Evolutionary conservation across 1,284 basidiomycete species (phyloP).

Genomic region (Austropuccinia psidii): DNA sequence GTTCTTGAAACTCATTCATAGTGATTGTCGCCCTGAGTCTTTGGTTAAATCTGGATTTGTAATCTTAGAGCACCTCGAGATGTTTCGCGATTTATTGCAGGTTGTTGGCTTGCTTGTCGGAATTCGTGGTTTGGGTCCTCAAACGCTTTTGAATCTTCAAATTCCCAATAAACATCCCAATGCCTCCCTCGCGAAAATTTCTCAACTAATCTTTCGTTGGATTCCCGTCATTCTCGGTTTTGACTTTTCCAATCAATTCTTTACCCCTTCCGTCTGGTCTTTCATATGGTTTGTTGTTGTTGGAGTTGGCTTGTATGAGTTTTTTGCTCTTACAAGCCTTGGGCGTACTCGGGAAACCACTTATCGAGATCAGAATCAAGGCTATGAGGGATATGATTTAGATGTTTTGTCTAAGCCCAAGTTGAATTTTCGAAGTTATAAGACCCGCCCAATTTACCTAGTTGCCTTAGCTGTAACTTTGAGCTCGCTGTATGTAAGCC

Average conservation of each 20-base stretch:
- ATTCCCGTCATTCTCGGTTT: conserved; percentile 41
- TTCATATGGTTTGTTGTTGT: too few species aligned
- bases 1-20: not conserved
- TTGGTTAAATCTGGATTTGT: not conserved
- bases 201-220: conserved; percentile 22
- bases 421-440: too few species aligned
- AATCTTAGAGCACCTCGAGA: conserved; percentile 38
- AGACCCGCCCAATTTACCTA: too few species aligned
- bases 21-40: not conserved
- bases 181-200: conserved; percentile 7
- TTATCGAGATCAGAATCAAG: too few species aligned
- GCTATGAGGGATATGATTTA: too few species aligned
- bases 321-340: too few species aligned
- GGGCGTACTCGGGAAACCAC: too few species aligned
- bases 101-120: not conserved
- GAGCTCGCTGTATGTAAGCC: conserved; percentile 40
- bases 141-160: not conserved
- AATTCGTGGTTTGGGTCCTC: not conserved
- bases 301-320: too few species aligned
- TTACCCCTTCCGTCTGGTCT: too few species aligned
- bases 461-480: conserved; percentile 42
- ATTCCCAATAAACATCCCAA: conserved; percentile 33
- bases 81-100: conserved; percentile 39
- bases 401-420: too few species aligned
- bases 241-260: too few species aligned